Evolutionary conservation across 2,329 filamentous ascomycete species (phyloP).

Genomic region (Clarireedia paspali): DNA sequence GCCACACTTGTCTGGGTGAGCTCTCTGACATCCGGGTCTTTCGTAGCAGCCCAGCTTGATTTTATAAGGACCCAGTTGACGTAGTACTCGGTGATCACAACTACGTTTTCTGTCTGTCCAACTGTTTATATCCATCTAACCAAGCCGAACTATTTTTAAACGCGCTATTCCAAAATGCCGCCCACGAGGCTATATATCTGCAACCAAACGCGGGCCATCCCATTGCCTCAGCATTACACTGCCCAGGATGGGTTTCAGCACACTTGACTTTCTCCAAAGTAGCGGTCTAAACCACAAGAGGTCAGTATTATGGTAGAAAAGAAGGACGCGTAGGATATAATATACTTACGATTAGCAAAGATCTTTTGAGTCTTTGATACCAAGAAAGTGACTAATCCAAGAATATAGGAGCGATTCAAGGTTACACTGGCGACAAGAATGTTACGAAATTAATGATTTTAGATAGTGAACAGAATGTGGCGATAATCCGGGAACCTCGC

Average conservation of each 20-base stretch:
- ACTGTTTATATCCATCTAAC: not conserved
- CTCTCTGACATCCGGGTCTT: not conserved
- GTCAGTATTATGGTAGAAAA: too few species aligned
- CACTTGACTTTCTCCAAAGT: not conserved
- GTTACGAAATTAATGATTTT: too few species aligned
- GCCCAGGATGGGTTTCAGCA: not conserved
- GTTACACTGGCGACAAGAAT: too few species aligned
- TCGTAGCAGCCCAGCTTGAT: not conserved
- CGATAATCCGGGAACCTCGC: too few species aligned
- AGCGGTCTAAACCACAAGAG: not conserved
- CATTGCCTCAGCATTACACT: not conserved
- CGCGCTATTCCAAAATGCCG: not conserved
- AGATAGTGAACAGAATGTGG: too few species aligned
- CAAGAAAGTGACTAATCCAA: too few species aligned
- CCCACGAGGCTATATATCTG: not conserved
- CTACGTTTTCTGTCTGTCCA: not conserved
- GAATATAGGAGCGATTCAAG: too few species aligned
- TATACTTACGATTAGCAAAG: too few species aligned
- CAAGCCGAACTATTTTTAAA: not conserved
- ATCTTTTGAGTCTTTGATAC: too few species aligned
- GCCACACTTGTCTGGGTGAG: not conserved
- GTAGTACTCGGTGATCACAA: not conserved
- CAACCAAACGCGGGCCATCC: not conserved
- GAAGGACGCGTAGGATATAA: too few species aligned
- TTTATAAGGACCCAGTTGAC: not conserved